These are phyloP conservation scores for Solanum stenotomum DNA, from an alignment of 257 asterid species.

Conservation along the genomic window DNA sequence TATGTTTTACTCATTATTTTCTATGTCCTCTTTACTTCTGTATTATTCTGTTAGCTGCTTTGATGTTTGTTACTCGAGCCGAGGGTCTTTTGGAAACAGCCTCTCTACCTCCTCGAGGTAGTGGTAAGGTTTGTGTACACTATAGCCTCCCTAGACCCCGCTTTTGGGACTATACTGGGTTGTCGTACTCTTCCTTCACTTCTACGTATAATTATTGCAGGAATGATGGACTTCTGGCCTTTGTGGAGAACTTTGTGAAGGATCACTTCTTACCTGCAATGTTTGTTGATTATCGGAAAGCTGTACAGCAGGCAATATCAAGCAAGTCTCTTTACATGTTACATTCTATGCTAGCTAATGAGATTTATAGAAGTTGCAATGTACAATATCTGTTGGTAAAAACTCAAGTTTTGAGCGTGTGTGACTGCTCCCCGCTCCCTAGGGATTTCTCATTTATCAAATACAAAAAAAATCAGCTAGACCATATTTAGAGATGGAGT, in stretches of 20 bases:
- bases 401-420: background rate
- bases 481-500: background rate
- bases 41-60: background rate
- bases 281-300: constrained; percentile 98
- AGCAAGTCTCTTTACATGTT: constrained; percentile 48
- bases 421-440: background rate
- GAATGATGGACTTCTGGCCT: constrained; percentile 89
- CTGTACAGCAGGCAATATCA: constrained; percentile 98
- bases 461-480: background rate
- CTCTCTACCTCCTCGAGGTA: background rate
- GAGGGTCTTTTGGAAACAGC: background rate
- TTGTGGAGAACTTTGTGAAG: constrained; percentile 95
- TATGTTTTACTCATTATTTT: background rate
- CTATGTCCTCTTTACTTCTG: background rate
- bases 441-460: background rate
- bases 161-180: background rate
- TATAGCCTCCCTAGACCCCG: background rate
- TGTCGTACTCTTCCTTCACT: background rate
- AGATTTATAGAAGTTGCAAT: background rate
- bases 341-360: constrained; percentile 10
- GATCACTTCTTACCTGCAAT: constrained; percentile 96
- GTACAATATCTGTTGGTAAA: background rate
- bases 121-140: background rate
- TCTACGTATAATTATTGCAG: constrained; percentile 32
- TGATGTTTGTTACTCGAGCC: background rate